Evolutionary conservation across 192 early-diverging fungal species (phyloP), one percentile per base, ranked within the genome.

Genomic region (Coemansia sp.): DNA sequence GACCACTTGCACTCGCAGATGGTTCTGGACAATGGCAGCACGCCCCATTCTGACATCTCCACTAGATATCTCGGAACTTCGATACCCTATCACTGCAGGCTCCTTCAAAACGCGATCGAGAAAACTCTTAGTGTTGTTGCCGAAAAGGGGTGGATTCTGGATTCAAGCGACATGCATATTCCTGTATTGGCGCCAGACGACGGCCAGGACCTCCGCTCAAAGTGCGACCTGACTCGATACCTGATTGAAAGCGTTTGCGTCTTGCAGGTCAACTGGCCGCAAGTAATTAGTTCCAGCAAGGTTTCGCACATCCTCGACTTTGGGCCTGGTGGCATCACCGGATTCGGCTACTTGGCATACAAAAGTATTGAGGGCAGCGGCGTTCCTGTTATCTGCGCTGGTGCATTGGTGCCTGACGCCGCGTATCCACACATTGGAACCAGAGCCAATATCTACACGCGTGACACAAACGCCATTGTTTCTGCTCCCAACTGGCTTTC

Each of bases 291-390:
- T 43, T 75, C 78, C 20, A 73, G 75, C 42, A 58, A 73, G 34
- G 79, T 85, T 66, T 90, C 91, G 22, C 92, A 94, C 80, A 85
- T 93, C 43, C 82, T 95, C 56, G 93, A 95, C 79, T 95, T 94
- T 75, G 91, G 93, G 17, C 91, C 91, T 15, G 90, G 90, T 48
- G 90, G 90, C 33, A 70, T 89, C 20, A 89, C 88, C 9, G 92
- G 92, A 35, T 88, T 96, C 73, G 94, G 93, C 58, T 76, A 82
- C 40, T 75, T 96, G 63, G 93, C 91, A 13, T 84, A 91, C 79
- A 86, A 90, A 55, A 93, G 92, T 82, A 89, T 91, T 79, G 91
- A 93, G 59, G 94, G 94, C 50, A 85, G 85, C 23, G 94, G 94
- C 66, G 87, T n/a, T n/a, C n/a, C n/a, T n/a, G n/a, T n/a, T n/a